Evolutionary conservation across 345 rosid genomes (phyloP), one percentile per base, ranked within the genome.

Genomic region (Durio zibethinus): DNA sequence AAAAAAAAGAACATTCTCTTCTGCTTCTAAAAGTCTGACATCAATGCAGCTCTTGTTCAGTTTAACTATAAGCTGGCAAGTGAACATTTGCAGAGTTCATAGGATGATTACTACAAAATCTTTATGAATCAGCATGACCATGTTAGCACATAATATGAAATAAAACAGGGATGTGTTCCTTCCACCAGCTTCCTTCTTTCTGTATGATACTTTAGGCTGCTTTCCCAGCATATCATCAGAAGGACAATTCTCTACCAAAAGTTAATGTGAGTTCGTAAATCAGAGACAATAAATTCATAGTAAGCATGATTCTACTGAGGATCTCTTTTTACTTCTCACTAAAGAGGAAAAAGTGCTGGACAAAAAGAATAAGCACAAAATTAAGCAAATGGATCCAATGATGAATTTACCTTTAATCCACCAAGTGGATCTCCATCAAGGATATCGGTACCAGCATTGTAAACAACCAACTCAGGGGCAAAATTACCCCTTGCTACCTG

Each of bases 391-490:
- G 23, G 5, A 76, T 62, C 47, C 25, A 31, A 78, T 38, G n/a
- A 52, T n/a, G n/a, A 63, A 50, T 29, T 73, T 85, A 92, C 99
- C 96, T 93, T 90, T 80, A 95, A 83, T 81, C 78, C 78, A 54
- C 99, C 98, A 62, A 95, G 83, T 79, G 99, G 99, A 85, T 95
- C 99, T 72, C 98, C 99, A 72, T 95, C 96, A 43, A 95, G 88
- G 82, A 95, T 90, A 84, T 95, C 99, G 1, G 99, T 95, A 33
- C 99, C 99, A 61, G 99, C 99, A 86, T 95, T 95, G 87, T 90
- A 95, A 53, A 95, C 40, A 76, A 95, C 79, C 83, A 95, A 79
- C 82, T 93, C 96, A 54, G 97, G 97, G 76, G 86, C 85, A 87
- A 89, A 95, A 70, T 20, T 81, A n/a, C 12, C 77, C 7, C 83